Evolutionary conservation across 495 filamentous ascomycete genomes (phyloP), one percentile per base, ranked within the genome.

Genomic region (Aspergillus sclerotiicarbonarius): DNA sequence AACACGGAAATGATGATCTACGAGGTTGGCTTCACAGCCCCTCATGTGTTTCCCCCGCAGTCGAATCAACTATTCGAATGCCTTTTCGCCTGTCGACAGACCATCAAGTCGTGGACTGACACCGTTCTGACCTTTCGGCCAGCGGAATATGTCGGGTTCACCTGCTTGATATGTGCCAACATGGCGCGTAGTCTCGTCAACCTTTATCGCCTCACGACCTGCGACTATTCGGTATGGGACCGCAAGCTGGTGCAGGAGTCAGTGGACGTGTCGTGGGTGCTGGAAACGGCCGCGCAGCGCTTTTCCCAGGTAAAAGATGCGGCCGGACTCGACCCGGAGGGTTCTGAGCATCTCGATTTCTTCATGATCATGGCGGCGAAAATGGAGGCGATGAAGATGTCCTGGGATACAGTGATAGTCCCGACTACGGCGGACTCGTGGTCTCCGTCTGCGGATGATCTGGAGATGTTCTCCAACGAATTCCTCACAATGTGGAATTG

Each of bases 41-140:
- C 33, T 6, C 4, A 8, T 16, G 6, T 48, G 20, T 53, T 58
- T 31, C 47, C 41, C 1, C 37, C 5, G 1, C 35, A 51, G 4
- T 20, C 56, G n/a, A 53, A 53, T 19, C 48, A 47, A 12, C 49
- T 39, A 18, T 53, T 58, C 18, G 39, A 19, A 32, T 53, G 30
- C 21, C 37, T 58, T 0, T 53, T 46, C 29, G 41, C 21, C 41
- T 53, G 49, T 29, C 20, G 53, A 6, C 37, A 41, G 13, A 41
- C 37, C 37, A 41, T n/a, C 8, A 41, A 41, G 13, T 15, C 37
- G 7, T 41, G 37, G 37, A 6, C n/a, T n/a, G 37, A 41, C 2
- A 41, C 37, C 37, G 5, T 41, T 6, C n/a, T n/a, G 1, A 15
- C 37, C 5, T 6, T 41, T 6, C 37, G 13, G 37, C 37, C 37